phyloP scores from a whole-genome alignment of 2,329 filamentous ascomycete species.

The Seiridium unicorne region DNA sequence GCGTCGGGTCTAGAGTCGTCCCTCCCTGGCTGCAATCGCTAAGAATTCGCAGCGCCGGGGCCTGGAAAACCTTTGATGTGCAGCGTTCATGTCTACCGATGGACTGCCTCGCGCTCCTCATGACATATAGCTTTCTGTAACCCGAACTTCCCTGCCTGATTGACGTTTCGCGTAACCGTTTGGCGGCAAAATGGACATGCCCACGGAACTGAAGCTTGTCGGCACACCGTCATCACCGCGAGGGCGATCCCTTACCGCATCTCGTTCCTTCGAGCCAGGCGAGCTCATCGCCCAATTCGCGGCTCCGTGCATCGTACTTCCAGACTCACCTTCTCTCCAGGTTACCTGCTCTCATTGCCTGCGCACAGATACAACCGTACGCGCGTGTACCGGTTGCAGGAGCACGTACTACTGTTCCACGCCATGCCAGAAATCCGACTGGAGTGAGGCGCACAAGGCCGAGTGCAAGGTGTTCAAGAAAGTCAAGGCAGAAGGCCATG shows the following conservation, averaged over 20 bases:
- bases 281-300: slow-evolving; percentile 43
- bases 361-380: slow-evolving; percentile 14
- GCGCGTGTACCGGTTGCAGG: slow-evolving; percentile 52
- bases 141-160: no score
- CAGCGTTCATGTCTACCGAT: no score
- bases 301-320: slow-evolving; percentile 44
- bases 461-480: slow-evolving; percentile 51
- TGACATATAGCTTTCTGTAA: no score
- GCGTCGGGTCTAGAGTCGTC: no score
- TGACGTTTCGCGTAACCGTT: no score
- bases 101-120: no score
- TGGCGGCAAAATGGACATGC: slow-evolving; percentile 5
- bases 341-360: slow-evolving; percentile 52
- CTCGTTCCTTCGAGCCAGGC: slow-evolving; percentile 41
- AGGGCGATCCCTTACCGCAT: slow-evolving; percentile 46
- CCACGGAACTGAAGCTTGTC: slow-evolving; percentile 12
- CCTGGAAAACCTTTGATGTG: no score
- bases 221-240: slow-evolving; percentile 16
- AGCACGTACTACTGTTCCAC: slow-evolving; percentile 53
- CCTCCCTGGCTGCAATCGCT: no score
- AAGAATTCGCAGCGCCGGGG: no score
- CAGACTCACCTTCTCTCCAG: slow-evolving; percentile 39
- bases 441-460: slow-evolving; percentile 48
- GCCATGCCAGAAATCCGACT: slow-evolving; percentile 53
- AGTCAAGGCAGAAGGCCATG: slow-evolving; percentile 33